Percentiles rank a stretch among this genome's conserved stretches.
phyloP scores from a whole-genome alignment of 768 basidiomycete species.

The Xanthoconium purpureum region DNA sequence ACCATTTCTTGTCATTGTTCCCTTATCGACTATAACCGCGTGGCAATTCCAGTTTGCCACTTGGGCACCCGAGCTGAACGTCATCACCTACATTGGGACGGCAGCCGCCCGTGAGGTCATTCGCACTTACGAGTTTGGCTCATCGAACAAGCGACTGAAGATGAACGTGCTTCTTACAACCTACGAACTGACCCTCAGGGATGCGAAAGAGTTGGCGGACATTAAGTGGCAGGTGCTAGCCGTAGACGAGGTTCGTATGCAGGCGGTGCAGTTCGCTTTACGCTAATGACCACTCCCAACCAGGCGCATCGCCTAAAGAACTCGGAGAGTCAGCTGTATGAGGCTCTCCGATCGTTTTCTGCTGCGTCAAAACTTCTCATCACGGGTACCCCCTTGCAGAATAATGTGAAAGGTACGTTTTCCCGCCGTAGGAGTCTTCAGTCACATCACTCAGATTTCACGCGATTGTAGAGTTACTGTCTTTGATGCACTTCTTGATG shows the following conservation, averaged over 20 bases:
- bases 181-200: slow-evolving; percentile 92
- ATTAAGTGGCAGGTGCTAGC: slow-evolving; percentile 98
- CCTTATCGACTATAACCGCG: slow-evolving; percentile 94
- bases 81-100: slow-evolving; percentile 94
- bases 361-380: slow-evolving; percentile 93
- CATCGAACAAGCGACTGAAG: slow-evolving; percentile 84
- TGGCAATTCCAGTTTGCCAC: slow-evolving; percentile 94
- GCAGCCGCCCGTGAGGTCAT: slow-evolving; percentile 87
- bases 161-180: slow-evolving; percentile 98
- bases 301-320: slow-evolving; percentile 98
- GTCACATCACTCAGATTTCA: slow-evolving; percentile 6
- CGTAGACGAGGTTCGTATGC: slow-evolving; percentile 80
- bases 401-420: slow-evolving; percentile 90
- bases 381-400: slow-evolving; percentile 97
- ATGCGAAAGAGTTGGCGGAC: slow-evolving; percentile 80
- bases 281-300: slow-evolving; percentile 14
- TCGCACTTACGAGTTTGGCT: slow-evolving; percentile 87
- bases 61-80: slow-evolving; percentile 97
- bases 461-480: slow-evolving; percentile 69
- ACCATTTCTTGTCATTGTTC: slow-evolving; percentile 96
- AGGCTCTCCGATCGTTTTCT: slow-evolving; percentile 85
- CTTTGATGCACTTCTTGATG: slow-evolving; percentile 99
- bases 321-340: slow-evolving; percentile 94
- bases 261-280: not conserved
- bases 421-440: not conserved